phyloP scores from a whole-genome alignment of 139 green algal genomes.

The Chlorella sp. region DNA sequence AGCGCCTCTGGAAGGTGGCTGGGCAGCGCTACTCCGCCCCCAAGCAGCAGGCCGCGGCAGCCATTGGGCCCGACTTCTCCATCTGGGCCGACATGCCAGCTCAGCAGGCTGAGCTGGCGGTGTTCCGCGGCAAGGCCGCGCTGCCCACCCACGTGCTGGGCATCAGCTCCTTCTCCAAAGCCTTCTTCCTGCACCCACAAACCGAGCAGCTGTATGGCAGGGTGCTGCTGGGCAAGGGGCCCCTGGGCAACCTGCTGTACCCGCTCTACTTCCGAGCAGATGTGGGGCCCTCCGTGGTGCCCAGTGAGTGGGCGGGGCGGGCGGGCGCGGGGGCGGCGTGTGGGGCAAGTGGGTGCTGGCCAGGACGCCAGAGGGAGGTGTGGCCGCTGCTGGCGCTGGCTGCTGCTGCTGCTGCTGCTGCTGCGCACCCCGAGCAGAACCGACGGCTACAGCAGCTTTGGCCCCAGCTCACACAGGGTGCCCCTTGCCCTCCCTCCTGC shows the following conservation, averaged over 20 bases:
- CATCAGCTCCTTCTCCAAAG: conserved; percentile 8
- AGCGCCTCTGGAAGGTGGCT: conserved; percentile 40
- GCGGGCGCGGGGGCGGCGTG: background rate
- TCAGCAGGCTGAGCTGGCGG: conserved; percentile 1
- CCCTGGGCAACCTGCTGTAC: conserved; percentile 12
- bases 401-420: background rate
- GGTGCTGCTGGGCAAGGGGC: conserved; percentile 31
- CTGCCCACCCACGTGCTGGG: conserved; percentile 34
- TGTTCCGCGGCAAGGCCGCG: conserved; percentile 42
- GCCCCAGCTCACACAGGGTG: no score
- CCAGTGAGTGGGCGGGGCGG: background rate
- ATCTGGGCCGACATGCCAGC: conserved; percentile 45
- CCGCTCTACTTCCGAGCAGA: conserved; percentile 23
- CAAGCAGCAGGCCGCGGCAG: background rate
- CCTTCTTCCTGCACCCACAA: conserved; percentile 33
- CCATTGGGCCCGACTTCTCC: conserved; percentile 36
- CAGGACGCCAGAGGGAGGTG: background rate
- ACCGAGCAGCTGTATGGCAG: conserved; percentile 20
- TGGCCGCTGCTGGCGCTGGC: background rate
- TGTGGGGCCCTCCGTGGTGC: conserved; percentile 13
- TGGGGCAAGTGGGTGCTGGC: background rate
- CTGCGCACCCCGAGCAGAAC: background rate
- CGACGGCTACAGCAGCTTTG: background rate
- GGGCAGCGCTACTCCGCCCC: conserved; percentile 40
- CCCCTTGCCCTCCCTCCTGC: background rate